phyloP scores from a whole-genome alignment of 306 rosid genomes.

The Vigna reflexopilosa region DNA sequence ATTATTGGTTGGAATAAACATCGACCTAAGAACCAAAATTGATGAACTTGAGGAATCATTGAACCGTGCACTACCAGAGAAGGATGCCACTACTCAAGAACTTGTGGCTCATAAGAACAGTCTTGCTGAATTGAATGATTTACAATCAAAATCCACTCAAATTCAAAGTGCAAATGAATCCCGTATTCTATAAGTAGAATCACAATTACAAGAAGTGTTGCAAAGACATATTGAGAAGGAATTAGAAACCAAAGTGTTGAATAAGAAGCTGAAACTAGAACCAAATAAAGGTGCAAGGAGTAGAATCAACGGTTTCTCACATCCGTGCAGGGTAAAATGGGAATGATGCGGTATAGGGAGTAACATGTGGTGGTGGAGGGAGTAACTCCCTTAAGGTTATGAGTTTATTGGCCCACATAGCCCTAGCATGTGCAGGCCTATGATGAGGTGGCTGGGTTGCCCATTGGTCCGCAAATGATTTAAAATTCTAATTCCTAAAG shows the following conservation, averaged over 20 bases:
- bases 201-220: slow-evolving; percentile 68
- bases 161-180: slow-evolving; percentile 61
- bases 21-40: slow-evolving; percentile 77
- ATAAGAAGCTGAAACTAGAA: slow-evolving; percentile 63
- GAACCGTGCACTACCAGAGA: slow-evolving; percentile 66
- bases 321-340: too few relatives aligned
- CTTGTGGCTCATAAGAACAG: slow-evolving; percentile 72
- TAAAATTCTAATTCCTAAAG: too few relatives aligned
- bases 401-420: too few relatives aligned
- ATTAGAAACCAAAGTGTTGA: slow-evolving; percentile 76
- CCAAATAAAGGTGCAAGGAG: slow-evolving; percentile 47
- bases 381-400: too few relatives aligned
- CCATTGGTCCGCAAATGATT: too few relatives aligned
- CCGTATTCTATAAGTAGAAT: slow-evolving; percentile 58
- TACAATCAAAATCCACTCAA: slow-evolving; percentile 72
- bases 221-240: slow-evolving; percentile 65
- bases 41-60: slow-evolving; percentile 79
- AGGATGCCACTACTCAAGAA: slow-evolving; percentile 61
- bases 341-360: too few relatives aligned
- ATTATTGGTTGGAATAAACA: slow-evolving; percentile 73
- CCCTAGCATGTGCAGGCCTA: too few relatives aligned
- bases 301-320: too few relatives aligned
- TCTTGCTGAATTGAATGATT: slow-evolving; percentile 67
- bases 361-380: too few relatives aligned
- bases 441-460: too few relatives aligned